Conservation (phyloP, 2,329 filamentous ascomycete species). For the Akanthomyces dipterigenus region DNA sequence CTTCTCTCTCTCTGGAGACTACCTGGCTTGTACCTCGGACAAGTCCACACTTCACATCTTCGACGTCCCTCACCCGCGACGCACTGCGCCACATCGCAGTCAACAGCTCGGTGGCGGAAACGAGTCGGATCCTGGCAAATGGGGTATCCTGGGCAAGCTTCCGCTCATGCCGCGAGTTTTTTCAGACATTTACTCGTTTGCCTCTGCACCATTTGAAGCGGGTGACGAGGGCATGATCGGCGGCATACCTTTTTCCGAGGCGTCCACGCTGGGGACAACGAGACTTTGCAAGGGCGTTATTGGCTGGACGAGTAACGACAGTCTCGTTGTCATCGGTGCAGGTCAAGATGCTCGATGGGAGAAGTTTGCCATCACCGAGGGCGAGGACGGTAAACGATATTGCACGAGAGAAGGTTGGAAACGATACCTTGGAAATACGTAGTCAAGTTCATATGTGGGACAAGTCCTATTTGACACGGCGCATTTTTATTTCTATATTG, state of each 20-base stretch:
- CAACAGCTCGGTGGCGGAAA: slow-evolving; percentile 22
- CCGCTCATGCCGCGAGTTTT: slow-evolving; percentile 82
- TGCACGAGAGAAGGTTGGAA: slow-evolving; percentile 76
- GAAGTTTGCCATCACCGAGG: slow-evolving; percentile 67
- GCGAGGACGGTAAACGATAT: slow-evolving; percentile 59
- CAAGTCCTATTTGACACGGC: neutral
- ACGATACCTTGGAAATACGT: slow-evolving; percentile 54
- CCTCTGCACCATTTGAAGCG: slow-evolving; percentile 73
- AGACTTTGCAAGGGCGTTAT: slow-evolving; percentile 74
- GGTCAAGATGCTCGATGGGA: slow-evolving; percentile 82
- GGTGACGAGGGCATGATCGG: slow-evolving; percentile 60
- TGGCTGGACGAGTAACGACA: slow-evolving; percentile 73
- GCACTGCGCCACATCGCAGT: slow-evolving; percentile 27
- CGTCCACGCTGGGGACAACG: slow-evolving; percentile 41
- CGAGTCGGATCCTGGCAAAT: slow-evolving; percentile 60
- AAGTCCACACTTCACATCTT: slow-evolving; percentile 95
- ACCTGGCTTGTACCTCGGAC: slow-evolving; percentile 89
- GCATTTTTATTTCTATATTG: slow-evolving; percentile 13
- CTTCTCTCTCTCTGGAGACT: slow-evolving; percentile 73
- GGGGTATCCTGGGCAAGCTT: slow-evolving; percentile 77
- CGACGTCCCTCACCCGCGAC: slow-evolving; percentile 61
- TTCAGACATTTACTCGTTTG: slow-evolving; percentile 82
- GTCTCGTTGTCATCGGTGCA: slow-evolving; percentile 69
- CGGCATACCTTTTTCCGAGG: slow-evolving; percentile 36
- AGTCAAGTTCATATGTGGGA: slow-evolving; percentile 10